Conservation (phyloP, 176 grass and related monocot genomes). For the bread wheat (Triticum aestivum) region DNA sequence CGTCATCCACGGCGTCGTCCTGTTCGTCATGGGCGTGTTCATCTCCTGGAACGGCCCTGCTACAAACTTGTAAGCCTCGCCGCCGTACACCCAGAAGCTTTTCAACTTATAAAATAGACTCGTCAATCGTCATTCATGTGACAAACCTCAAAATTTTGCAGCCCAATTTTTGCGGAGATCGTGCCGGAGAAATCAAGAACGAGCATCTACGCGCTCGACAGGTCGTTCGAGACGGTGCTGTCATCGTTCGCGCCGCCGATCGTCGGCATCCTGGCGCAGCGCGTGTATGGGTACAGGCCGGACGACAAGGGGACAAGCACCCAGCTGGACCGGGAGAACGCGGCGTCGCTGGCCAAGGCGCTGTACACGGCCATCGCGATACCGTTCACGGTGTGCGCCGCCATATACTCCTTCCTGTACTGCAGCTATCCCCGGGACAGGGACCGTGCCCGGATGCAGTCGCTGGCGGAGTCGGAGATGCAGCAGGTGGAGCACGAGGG, state of each 20-base stretch:
- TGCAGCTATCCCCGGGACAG: slow-evolving; percentile 82
- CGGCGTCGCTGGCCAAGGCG: slow-evolving; percentile 75
- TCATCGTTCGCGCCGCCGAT: slow-evolving; percentile 77
- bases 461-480: slow-evolving; percentile 59
- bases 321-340: slow-evolving; percentile 56
- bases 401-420: slow-evolving; percentile 86
- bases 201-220: slow-evolving; percentile 81
- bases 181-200: slow-evolving; percentile 85
- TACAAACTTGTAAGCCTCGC: slow-evolving; percentile 60
- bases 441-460: slow-evolving; percentile 79
- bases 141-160: neutral
- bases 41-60: slow-evolving; percentile 74
- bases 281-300: slow-evolving; percentile 68
- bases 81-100: neutral
- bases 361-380: slow-evolving; percentile 74
- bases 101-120: neutral
- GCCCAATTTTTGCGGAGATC: slow-evolving; percentile 95
- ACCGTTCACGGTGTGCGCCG: slow-evolving; percentile 58
- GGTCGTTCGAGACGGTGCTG: slow-evolving; percentile 74
- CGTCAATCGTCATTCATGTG: neutral
- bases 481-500: slow-evolving; percentile 58
- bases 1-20: slow-evolving; percentile 31
- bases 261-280: slow-evolving; percentile 73
- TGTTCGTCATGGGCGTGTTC: slow-evolving; percentile 59
- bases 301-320: slow-evolving; percentile 29